A percentile compares a stretch with the other conserved stretches of the same genome.
Evolutionary conservation across 306 rosid genomes (phyloP).

Genomic region (Amphicarpaea edgeworthii): DNA sequence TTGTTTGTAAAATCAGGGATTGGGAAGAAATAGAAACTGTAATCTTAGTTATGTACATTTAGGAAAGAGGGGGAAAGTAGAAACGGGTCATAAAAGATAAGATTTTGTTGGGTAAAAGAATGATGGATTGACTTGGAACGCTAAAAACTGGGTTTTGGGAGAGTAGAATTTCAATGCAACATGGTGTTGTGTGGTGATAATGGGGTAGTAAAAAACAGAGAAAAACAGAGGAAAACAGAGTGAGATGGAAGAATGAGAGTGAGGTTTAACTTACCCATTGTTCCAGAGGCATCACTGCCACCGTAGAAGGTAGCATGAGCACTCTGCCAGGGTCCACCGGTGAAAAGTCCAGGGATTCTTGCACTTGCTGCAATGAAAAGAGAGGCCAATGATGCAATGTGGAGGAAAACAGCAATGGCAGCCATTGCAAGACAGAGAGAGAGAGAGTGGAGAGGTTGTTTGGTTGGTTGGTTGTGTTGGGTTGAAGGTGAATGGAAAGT

Average conservation of each 20-base stretch:
- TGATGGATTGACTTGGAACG: neutral
- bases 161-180: neutral
- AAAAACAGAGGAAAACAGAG: slow-evolving; percentile 7
- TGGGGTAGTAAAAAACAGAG: slow-evolving; percentile 15
- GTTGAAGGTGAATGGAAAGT: slow-evolving; percentile 52
- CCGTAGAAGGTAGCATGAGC: slow-evolving; percentile 99
- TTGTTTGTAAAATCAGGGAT: neutral
- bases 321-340: slow-evolving; percentile 74
- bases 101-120: neutral
- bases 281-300: slow-evolving; percentile 97
- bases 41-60: neutral
- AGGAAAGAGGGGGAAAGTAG: neutral
- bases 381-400: slow-evolving; percentile 57
- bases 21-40: neutral
- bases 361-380: slow-evolving; percentile 61
- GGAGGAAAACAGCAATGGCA: slow-evolving; percentile 47
- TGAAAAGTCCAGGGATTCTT: slow-evolving; percentile 77
- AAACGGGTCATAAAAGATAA: neutral
- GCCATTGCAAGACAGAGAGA: slow-evolving; percentile 59
- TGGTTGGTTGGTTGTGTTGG: slow-evolving; percentile 30
- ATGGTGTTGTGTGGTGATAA: neutral
- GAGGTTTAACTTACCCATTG: slow-evolving; percentile 83
- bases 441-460: slow-evolving; percentile 10
- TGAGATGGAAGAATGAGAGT: neutral
- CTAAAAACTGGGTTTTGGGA: neutral